Conservation (phyloP, 1,284 basidiomycete species). For the Anthracocystis setariae region DNA sequence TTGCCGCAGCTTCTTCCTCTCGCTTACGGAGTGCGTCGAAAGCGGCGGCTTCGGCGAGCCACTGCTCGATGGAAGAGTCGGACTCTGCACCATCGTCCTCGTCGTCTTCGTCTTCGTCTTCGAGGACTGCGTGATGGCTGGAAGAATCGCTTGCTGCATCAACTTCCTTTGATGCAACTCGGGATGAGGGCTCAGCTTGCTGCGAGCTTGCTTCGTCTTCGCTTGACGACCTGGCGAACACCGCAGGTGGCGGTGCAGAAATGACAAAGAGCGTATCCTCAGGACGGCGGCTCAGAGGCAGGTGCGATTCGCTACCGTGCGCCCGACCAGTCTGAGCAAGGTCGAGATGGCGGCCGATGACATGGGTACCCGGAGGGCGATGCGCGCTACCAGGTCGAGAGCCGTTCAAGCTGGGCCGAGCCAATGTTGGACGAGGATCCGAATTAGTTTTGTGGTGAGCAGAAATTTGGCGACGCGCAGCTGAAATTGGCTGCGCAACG, state of each 20-base stretch:
- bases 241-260: conserved; percentile 33
- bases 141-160: conserved; percentile 6
- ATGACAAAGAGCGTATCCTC: conserved; percentile 45
- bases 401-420: not conserved
- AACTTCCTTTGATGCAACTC: not conserved
- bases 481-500: conserved; percentile 1
- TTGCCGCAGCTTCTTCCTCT: conserved; percentile 42
- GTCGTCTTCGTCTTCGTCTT: conserved; percentile 28
- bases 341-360: conserved; percentile 4
- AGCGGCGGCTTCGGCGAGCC: conserved; percentile 45
- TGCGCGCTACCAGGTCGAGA: not conserved
- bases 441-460: conserved; percentile 34
- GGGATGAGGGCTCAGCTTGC: not conserved
- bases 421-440: conserved; percentile 6
- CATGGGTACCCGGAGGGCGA: conserved; percentile 6
- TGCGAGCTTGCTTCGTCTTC: conserved; percentile 13
- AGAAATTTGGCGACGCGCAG: conserved; percentile 7
- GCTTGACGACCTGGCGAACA: conserved; percentile 7
- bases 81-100: conserved; percentile 40
- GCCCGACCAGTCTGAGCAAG: conserved; percentile 13
- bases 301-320: conserved; percentile 31
- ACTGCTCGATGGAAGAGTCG: conserved; percentile 49
- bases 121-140: not conserved
- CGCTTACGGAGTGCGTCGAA: conserved; percentile 46
- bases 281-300: conserved; percentile 38